These are phyloP conservation scores for Debaryomycetaceae sp. DNA, from an alignment of 1,139 yeast species.

Conservation along the genomic window DNA sequence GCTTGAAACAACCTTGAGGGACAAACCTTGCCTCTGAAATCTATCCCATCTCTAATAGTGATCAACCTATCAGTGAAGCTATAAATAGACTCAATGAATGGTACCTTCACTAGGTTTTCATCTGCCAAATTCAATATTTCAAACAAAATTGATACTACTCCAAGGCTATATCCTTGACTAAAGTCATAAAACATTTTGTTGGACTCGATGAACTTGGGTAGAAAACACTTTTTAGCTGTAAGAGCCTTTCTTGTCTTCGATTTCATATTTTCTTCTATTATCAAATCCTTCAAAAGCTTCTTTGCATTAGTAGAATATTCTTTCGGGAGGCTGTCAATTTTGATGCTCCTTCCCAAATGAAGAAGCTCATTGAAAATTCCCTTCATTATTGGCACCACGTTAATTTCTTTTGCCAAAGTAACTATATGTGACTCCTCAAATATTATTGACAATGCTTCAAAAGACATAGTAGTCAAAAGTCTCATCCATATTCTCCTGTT, in stretches of 20 bases:
- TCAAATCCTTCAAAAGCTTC: constrained; percentile 11
- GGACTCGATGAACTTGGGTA: constrained; percentile 13
- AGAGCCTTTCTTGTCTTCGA: constrained; percentile 4
- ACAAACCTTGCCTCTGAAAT: constrained; percentile 5
- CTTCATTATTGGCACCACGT: constrained; percentile 14
- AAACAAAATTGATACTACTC: constrained; percentile 8
- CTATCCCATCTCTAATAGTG: constrained; percentile 9
- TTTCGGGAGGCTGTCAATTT: constrained; percentile 8
- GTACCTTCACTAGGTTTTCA: constrained; percentile 7
- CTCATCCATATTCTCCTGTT: constrained; percentile 13
- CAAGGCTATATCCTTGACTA: constrained; percentile 15
- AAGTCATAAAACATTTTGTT: constrained; percentile 17
- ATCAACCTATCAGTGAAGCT: constrained; percentile 11
- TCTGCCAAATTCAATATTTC: constrained; percentile 11
- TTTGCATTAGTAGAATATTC: constrained; percentile 8
- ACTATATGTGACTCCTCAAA: constrained; percentile 19
- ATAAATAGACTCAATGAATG: constrained; percentile 14
- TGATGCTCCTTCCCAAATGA: constrained; percentile 7
- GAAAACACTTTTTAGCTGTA: constrained; percentile 4
- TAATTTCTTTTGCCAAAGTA: constrained; percentile 9
- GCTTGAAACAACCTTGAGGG: constrained; percentile 13
- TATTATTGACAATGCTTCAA: constrained; percentile 17
- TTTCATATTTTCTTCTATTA: constrained; percentile 10
- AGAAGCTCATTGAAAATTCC: constrained; percentile 20
- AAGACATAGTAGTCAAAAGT: constrained; percentile 13